Evolutionary conservation across 176 grass and related monocot genomes (phyloP).

Genomic region (Ampelocalamus luodianensis): DNA sequence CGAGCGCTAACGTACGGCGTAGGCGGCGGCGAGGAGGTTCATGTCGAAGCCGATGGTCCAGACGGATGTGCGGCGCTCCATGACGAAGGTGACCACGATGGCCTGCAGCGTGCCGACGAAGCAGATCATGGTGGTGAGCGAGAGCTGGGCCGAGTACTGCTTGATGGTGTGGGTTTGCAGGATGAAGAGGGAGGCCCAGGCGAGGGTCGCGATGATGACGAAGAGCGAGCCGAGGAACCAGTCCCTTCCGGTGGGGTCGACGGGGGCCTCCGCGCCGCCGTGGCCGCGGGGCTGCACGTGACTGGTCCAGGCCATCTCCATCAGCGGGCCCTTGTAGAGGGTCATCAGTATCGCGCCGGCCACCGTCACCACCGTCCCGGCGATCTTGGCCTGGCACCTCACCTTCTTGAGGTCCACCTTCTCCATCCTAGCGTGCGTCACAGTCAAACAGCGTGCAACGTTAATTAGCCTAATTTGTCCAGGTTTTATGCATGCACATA

Average conservation of each 20-base stretch:
- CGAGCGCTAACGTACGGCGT: slow-evolving; percentile 52
- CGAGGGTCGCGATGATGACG: slow-evolving; percentile 88
- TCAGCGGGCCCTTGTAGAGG: slow-evolving; percentile 92
- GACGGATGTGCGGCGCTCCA: slow-evolving; percentile 73
- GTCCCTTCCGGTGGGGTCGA: slow-evolving; percentile 32
- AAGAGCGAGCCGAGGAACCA: slow-evolving; percentile 85
- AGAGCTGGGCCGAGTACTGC: slow-evolving; percentile 86
- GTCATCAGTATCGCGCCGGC: slow-evolving; percentile 98
- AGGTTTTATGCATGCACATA: neutral
- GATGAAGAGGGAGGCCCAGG: slow-evolving; percentile 90
- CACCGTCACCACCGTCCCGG: slow-evolving; percentile 80
- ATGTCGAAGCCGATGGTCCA: slow-evolving; percentile 97
- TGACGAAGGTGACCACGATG: slow-evolving; percentile 73
- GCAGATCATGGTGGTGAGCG: slow-evolving; percentile 87
- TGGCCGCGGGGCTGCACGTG: slow-evolving; percentile 20
- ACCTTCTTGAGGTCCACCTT: slow-evolving; percentile 73
- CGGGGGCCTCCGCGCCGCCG: neutral
- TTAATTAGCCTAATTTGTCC: neutral
- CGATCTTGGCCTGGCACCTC: slow-evolving; percentile 82
- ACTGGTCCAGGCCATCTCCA: slow-evolving; percentile 73
- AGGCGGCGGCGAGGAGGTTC: slow-evolving; percentile 96
- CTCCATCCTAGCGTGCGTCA: slow-evolving; percentile 66
- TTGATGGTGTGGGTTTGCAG: slow-evolving; percentile 73
- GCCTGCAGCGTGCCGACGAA: slow-evolving; percentile 87
- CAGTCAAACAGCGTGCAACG: neutral